phyloP scores from a whole-genome alignment of 148 eudicot species.

The Suaeda aralocaspica region DNA sequence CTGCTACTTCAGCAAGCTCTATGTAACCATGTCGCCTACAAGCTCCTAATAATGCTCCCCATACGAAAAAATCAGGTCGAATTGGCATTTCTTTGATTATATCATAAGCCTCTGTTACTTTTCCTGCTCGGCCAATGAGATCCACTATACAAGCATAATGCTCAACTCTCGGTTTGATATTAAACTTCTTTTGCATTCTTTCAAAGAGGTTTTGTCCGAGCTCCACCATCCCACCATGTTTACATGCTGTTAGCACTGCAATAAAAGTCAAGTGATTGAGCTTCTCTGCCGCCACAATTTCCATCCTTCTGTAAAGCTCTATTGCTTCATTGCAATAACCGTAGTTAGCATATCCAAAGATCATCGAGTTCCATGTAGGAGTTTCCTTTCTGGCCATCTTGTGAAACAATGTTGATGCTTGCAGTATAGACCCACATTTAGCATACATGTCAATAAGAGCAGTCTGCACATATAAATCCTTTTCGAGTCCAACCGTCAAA shows the following conservation, averaged over 20 bases:
- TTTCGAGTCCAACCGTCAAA: slow-evolving; percentile 40
- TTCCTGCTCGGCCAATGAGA: slow-evolving; percentile 68
- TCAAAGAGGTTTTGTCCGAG: slow-evolving; percentile 51
- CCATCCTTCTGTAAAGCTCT: slow-evolving; percentile 53
- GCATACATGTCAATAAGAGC: slow-evolving; percentile 85
- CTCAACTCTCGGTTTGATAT: slow-evolving; percentile 59
- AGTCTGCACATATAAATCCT: slow-evolving; percentile 59
- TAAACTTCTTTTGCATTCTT: slow-evolving; percentile 49
- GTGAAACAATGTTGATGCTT: slow-evolving; percentile 55
- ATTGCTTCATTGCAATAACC: slow-evolving; percentile 66
- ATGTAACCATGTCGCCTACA: slow-evolving; percentile 36
- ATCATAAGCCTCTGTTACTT: slow-evolving; percentile 54
- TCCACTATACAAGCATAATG: slow-evolving; percentile 88
- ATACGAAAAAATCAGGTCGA: slow-evolving; percentile 3
- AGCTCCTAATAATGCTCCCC: slow-evolving; percentile 14
- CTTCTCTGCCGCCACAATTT: slow-evolving; percentile 35
- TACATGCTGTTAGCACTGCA: slow-evolving; percentile 79
- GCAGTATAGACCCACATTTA: slow-evolving; percentile 58
- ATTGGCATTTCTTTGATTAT: slow-evolving; percentile 51
- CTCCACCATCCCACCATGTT: slow-evolving; percentile 57
- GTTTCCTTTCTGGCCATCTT: slow-evolving; percentile 48
- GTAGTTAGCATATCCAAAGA: slow-evolving; percentile 81
- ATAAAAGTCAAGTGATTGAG: slow-evolving; percentile 74
- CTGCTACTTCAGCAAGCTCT: slow-evolving; percentile 68
- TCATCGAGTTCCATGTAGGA: slow-evolving; percentile 90